Conservation (phyloP, 768 basidiomycete species). For the Erythrobasidium yunnanense region DNA sequence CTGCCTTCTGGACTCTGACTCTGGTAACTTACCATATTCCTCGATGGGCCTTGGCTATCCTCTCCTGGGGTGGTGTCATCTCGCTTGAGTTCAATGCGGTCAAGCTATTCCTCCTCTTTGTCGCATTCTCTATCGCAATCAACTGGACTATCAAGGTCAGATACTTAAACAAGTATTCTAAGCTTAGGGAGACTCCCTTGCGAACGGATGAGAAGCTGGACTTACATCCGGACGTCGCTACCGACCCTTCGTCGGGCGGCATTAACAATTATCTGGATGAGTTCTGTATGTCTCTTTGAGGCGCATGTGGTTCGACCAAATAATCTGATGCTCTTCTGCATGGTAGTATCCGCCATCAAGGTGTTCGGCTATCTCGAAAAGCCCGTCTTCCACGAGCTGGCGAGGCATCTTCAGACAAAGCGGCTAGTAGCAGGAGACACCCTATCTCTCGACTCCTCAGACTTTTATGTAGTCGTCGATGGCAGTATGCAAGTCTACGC, state of each 20-base stretch:
- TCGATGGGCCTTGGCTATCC: slow-evolving; percentile 1
- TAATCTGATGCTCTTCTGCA: neutral
- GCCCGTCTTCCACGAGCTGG: slow-evolving; percentile 95
- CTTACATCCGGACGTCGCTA: slow-evolving; percentile 79
- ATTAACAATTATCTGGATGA: slow-evolving; percentile 97
- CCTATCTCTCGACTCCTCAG: slow-evolving; percentile 76
- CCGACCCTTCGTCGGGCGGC: slow-evolving; percentile 51
- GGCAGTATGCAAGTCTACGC: slow-evolving; percentile 93
- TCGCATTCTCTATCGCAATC: neutral
- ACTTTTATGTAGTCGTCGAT: slow-evolving; percentile 96
- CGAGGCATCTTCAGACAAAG: slow-evolving; percentile 86
- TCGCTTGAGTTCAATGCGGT: slow-evolving; percentile 14
- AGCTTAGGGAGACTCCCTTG: slow-evolving; percentile 42
- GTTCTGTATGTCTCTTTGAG: slow-evolving; percentile 50
- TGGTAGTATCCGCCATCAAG: slow-evolving; percentile 62
- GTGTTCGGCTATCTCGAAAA: slow-evolving; percentile 98
- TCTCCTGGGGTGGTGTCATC: slow-evolving; percentile 18
- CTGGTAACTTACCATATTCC: slow-evolving; percentile 25
- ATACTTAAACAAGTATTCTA: slow-evolving; percentile 39
- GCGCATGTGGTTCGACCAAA: neutral
- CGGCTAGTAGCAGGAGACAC: slow-evolving; percentile 93
- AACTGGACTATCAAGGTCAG: slow-evolving; percentile 24
- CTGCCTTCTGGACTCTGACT: neutral
- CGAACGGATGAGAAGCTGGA: slow-evolving; percentile 35
- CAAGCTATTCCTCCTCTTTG: slow-evolving; percentile 24